Evolutionary conservation across 352 stramenopile species (phyloP).

Genomic region (Pythium sp.): DNA sequence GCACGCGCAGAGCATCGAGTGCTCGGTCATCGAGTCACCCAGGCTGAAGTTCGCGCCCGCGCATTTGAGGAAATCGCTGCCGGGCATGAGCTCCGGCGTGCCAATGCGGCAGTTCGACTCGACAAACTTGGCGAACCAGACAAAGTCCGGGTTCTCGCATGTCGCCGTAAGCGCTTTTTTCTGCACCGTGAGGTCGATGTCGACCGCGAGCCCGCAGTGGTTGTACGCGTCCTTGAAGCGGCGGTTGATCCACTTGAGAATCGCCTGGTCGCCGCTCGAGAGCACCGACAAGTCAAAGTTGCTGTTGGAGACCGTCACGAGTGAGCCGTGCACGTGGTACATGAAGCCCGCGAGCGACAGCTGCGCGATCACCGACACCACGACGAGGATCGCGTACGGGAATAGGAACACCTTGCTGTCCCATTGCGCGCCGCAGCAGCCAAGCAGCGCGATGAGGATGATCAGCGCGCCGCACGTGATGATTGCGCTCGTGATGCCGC

Average conservation of each 20-base stretch:
- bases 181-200: conserved; percentile 51
- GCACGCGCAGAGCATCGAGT: conserved; percentile 81
- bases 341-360: conserved; percentile 77
- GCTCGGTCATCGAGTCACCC: conserved; percentile 62
- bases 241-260: conserved; percentile 75
- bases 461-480: conserved; percentile 80
- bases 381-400: conserved; percentile 74
- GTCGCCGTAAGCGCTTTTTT: conserved; percentile 41
- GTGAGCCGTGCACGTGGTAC: conserved; percentile 74
- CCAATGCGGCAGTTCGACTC: conserved; percentile 70
- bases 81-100: conserved; percentile 41
- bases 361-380: conserved; percentile 76
- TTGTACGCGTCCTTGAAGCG: conserved; percentile 78
- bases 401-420: conserved; percentile 87
- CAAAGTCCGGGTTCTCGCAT: conserved; percentile 55
- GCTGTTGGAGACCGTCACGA: conserved; percentile 56
- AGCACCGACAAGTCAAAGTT: conserved; percentile 74
- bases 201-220: conserved; percentile 61
- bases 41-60: conserved; percentile 60
- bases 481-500: conserved; percentile 72
- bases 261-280: conserved; percentile 46
- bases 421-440: conserved; percentile 81
- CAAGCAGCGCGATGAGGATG: conserved; percentile 70
- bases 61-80: conserved; percentile 71
- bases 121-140: conserved; percentile 74